Evolutionary conservation across 352 stramenopile species (phyloP).

Genomic region (Lagenidium giganteum): DNA sequence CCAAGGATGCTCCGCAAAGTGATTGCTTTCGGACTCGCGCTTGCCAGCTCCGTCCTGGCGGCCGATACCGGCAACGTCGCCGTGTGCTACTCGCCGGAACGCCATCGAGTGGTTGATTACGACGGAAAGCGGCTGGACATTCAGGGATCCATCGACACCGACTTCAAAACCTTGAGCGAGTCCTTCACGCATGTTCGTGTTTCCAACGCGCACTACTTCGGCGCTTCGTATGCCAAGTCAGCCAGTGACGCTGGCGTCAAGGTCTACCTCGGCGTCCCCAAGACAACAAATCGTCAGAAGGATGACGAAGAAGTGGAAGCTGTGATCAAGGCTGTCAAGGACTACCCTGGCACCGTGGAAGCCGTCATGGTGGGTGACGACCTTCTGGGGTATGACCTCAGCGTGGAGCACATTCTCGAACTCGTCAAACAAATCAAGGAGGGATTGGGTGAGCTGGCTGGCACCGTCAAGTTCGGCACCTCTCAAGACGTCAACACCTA

Average conservation of each 20-base stretch:
- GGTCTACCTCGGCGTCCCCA: constrained; percentile 25
- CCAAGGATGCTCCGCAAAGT: too few relatives aligned
- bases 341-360: constrained; percentile 17
- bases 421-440: constrained; percentile 23
- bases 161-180: constrained; percentile 23
- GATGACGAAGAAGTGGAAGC: constrained; percentile 25
- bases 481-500: constrained; percentile 38
- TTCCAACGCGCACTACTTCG: constrained; percentile 25
- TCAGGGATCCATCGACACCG: constrained; percentile 13
- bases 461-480: constrained; percentile 12
- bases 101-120: constrained; percentile 10
- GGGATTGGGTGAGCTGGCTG: constrained; percentile 8
- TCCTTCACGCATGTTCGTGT: constrained; percentile 20
- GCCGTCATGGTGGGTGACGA: constrained; percentile 24
- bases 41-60: too few relatives aligned
- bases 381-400: constrained; percentile 18
- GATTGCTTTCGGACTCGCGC: too few relatives aligned
- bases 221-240: constrained; percentile 13
- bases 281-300: constrained; percentile 26
- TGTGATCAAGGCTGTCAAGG: constrained; percentile 9
- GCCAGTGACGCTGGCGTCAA: constrained; percentile 17
- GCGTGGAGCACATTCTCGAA: constrained; percentile 19
- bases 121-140: too few relatives aligned
- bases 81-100: constrained; percentile 19
- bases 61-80: constrained; percentile 19